Percentiles rank a stretch among this genome's conserved stretches.
Evolutionary conservation across 1,284 basidiomycete genomes (phyloP).

Genomic region (Ustilago crameri): DNA sequence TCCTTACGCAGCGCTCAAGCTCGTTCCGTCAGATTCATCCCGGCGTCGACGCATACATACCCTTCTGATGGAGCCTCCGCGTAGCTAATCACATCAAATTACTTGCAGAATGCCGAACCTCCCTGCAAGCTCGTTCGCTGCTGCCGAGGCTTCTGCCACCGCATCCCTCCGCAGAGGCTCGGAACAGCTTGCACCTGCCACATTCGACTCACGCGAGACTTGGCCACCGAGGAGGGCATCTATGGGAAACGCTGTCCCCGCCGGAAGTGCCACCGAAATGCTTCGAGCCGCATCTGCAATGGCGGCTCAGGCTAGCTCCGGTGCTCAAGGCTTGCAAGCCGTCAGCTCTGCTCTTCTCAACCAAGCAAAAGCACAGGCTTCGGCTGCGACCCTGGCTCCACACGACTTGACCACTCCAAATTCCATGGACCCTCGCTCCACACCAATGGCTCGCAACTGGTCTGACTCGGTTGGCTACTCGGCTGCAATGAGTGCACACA

Average conservation of each 20-base stretch:
- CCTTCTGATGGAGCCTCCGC: not conserved
- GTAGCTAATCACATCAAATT: not conserved
- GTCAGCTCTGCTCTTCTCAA: conserved; percentile 52
- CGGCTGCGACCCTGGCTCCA: conserved; percentile 13
- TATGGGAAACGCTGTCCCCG: conserved; percentile 6
- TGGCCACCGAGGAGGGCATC: conserved; percentile 29
- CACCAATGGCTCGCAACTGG: conserved; percentile 37
- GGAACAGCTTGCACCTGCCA: conserved; percentile 18
- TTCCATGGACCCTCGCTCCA: conserved; percentile 12
- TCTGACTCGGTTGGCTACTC: conserved; percentile 47
- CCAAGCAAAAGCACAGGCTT: conserved; percentile 50
- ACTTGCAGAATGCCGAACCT: conserved; percentile 24
- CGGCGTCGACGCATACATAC: not conserved
- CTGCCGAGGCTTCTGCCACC: conserved; percentile 7
- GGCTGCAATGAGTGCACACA: conserved; percentile 55
- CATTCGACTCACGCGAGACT: not conserved
- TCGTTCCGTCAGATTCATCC: too few relatives aligned
- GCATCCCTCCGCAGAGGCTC: conserved; percentile 33
- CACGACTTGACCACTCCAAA: conserved; percentile 3
- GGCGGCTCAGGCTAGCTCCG: conserved; percentile 49
- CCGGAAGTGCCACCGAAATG: conserved; percentile 49
- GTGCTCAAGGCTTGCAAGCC: conserved; percentile 49
- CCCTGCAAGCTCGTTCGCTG: conserved; percentile 24
- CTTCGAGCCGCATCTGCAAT: conserved; percentile 53
- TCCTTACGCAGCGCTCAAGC: too few relatives aligned